These are phyloP conservation scores for Paracorniculantispora psalliotae DNA, from an alignment of 2,329 filamentous ascomycete genomes.

Conservation along the genomic window DNA sequence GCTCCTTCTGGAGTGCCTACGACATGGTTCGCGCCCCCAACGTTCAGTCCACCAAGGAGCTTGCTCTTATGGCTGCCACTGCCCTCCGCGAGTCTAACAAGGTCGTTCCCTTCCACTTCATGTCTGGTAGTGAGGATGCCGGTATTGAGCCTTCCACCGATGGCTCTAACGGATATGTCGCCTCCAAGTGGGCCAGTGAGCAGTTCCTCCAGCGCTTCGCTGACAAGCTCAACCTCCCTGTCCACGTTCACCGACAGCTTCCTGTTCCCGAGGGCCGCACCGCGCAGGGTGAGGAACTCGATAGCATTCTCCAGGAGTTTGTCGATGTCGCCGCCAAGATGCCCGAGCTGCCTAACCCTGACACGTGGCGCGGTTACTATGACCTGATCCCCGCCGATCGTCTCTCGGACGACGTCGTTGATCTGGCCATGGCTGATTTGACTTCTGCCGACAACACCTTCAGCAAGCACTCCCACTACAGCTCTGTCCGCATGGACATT, in stretches of 20 bases:
- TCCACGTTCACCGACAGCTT: slow-evolving; percentile 17
- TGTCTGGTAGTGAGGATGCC: slow-evolving; percentile 28
- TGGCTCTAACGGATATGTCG: slow-evolving; percentile 27
- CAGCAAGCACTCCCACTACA: slow-evolving; percentile 14
- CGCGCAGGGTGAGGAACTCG: slow-evolving; percentile 13
- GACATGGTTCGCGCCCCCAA: slow-evolving; percentile 29
- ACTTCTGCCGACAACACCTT: slow-evolving; percentile 3
- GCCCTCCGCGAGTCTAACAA: slow-evolving; percentile 16
- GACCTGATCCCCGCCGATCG: slow-evolving; percentile 14
- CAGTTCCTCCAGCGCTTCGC: slow-evolving; percentile 23
- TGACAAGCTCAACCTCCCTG: slow-evolving; percentile 4
- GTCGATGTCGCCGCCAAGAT: slow-evolving; percentile 14
- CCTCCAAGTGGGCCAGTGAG: slow-evolving; percentile 32
- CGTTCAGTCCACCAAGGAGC: slow-evolving; percentile 29
- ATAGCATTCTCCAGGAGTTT: slow-evolving; percentile 14
- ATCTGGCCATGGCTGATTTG: slow-evolving; percentile 12
- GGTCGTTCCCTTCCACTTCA: slow-evolving; percentile 31
- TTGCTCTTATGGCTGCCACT: slow-evolving; percentile 27
- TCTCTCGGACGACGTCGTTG: slow-evolving; percentile 13
- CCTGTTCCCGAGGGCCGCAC: slow-evolving; percentile 13
- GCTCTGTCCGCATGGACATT: slow-evolving; percentile 16
- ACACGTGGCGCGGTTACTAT: slow-evolving; percentile 14
- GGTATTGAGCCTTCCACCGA: slow-evolving; percentile 14
- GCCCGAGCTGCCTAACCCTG: slow-evolving; percentile 13
- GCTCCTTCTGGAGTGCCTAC: slow-evolving; percentile 34